These are phyloP conservation scores for Yarrowia divulgata DNA, from an alignment of 805 yeast genomes.

Conservation along the genomic window DNA sequence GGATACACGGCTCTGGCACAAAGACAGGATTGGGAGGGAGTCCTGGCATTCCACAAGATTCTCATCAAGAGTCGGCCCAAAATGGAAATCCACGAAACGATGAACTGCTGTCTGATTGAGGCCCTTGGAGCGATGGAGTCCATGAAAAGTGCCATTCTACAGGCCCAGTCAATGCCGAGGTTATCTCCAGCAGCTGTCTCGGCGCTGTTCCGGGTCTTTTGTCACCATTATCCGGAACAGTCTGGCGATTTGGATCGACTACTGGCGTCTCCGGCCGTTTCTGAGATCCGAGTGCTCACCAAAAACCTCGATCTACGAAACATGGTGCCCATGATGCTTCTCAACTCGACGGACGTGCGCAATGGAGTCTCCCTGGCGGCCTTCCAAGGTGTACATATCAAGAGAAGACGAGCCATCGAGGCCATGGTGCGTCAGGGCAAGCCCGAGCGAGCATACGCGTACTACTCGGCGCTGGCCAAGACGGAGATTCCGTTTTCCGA, in stretches of 20 bases:
- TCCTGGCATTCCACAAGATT: not conserved
- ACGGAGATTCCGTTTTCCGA: constrained; percentile 32
- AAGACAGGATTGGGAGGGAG: not conserved
- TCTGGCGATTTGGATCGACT: constrained; percentile 19
- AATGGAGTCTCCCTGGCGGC: constrained; percentile 5
- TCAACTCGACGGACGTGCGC: not conserved
- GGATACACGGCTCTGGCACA: constrained; percentile 7
- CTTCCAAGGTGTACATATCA: constrained; percentile 6
- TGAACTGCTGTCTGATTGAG: constrained; percentile 4
- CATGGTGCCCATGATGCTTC: constrained; percentile 26
- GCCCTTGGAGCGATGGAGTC: not conserved
- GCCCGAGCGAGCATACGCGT: constrained; percentile 24
- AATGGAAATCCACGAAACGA: not conserved
- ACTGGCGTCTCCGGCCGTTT: constrained; percentile 1
- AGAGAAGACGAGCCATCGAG: constrained; percentile 19
- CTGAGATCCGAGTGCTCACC: constrained; percentile 17
- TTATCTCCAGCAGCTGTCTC: not conserved
- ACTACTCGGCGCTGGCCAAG: constrained; percentile 1
- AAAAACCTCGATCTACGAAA: constrained; percentile 1
- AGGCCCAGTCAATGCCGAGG: not conserved
- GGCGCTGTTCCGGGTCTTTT: constrained; percentile 12
- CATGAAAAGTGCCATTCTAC: constrained; percentile 2
- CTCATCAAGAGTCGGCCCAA: not conserved
- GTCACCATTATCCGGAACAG: constrained; percentile 22
- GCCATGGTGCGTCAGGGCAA: constrained; percentile 5